A percentile compares a stretch with the other conserved stretches of the same genome.
phyloP scores from a whole-genome alignment of 2,329 filamentous ascomycete species.

The Gnomoniopsis sp. region DNA sequence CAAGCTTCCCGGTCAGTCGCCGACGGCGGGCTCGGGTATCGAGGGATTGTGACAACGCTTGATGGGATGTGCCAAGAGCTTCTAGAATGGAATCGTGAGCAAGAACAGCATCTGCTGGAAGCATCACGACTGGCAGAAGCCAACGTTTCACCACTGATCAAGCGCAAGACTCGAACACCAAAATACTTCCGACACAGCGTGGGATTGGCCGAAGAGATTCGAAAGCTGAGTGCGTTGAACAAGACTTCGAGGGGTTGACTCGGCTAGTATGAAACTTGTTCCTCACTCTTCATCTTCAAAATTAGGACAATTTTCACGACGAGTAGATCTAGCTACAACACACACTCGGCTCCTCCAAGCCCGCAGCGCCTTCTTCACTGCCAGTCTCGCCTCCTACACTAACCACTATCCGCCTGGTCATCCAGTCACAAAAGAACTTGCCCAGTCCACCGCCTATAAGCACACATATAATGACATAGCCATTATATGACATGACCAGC shows the following conservation, averaged over 20 bases:
- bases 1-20: constrained; percentile 28
- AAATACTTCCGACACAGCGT: constrained; percentile 36
- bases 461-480: constrained; percentile 42
- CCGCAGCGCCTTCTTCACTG: constrained; percentile 24
- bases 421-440: constrained; percentile 54
- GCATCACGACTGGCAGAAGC: not conserved
- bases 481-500: constrained; percentile 44
- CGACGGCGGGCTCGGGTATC: constrained; percentile 37
- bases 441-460: constrained; percentile 46
- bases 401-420: constrained; percentile 40
- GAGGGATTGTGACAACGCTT: constrained; percentile 34
- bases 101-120: constrained; percentile 21
- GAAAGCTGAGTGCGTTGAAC: constrained; percentile 21
- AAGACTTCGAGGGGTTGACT: constrained; percentile 2
- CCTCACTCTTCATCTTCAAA: not conserved
- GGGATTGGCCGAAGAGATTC: constrained; percentile 36
- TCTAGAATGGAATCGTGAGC: constrained; percentile 39
- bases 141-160: not conserved
- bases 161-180: constrained; percentile 13
- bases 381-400: constrained; percentile 20
- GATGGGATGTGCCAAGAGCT: constrained; percentile 38
- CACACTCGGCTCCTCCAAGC: constrained; percentile 43
- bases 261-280: not conserved
- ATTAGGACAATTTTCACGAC: not conserved
- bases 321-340: constrained; percentile 44